Base-by-base conservation (phyloP, 2,329 filamentous ascomycete species). In the Ophiostoma ulmi region DNA sequence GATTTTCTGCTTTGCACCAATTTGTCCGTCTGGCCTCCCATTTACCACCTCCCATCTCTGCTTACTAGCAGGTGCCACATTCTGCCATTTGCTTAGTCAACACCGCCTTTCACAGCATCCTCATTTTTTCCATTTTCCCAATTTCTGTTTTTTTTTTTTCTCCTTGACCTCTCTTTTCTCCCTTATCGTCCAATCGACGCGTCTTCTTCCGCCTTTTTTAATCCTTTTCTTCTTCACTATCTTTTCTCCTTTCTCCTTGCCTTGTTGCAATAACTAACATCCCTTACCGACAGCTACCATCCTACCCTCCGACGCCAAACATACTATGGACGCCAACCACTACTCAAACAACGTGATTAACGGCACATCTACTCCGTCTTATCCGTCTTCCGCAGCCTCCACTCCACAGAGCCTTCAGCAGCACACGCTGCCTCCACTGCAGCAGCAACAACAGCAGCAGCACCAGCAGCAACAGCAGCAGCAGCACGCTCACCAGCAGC, bases 391-490 rank as follows among this genome's bases (percentile, higher is more conserved):
- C 1, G 75, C 75, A 14, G 73, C 75, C 10, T 74, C 76, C 11
- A 74, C 75, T 1, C 75, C 76, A 36, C 75, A 77, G 70, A 75
- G 70, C 65, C 71, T 73, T 8, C 76, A 76, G 68, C 74, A 75
- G 36, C 76, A 77, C 67, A 77, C 76, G 68, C 74, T 77, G n/a
- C 76, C 76, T 35, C 76, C 76, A 26, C 76, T 77, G 38, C 75
- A 75, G 76, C 82, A 83, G 71, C 79, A 81, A 74, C 79, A 85
- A 81, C 63, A 65, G n/a, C 63, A 65, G 63, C 63, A 82, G 84
- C 75, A 73, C 17, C n/a, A 26, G 26, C 75, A 74, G 1, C 78
- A 80, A 70, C 79, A 79, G 67, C 77, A 80, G 35, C 79, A 80
- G 70, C 78, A 80, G 20, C 76, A 73, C 20, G 73, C 72, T 48